phyloP scores from a whole-genome alignment of 75 land plant genomes.

The Pinus taeda region DNA sequence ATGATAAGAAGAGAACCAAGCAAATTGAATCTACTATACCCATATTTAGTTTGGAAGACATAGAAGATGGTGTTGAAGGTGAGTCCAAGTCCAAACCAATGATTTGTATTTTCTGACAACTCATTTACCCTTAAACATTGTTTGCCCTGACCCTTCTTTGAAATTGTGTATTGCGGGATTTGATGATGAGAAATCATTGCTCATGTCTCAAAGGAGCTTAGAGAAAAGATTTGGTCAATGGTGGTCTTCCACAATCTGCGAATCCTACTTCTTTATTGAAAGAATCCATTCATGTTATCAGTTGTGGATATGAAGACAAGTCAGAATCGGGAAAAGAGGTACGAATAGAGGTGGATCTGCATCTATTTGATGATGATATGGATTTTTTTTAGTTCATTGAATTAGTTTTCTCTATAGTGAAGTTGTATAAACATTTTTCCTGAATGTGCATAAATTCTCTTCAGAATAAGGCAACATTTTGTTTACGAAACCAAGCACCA shows the following conservation, averaged over 20 bases:
- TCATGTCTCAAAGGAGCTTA: constrained; percentile 86
- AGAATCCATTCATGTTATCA: constrained; percentile 98
- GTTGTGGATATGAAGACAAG: constrained; percentile 98
- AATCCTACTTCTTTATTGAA: constrained; percentile 79
- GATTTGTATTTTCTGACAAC: not conserved
- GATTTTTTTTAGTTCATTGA: not conserved
- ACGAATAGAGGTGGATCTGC: not conserved
- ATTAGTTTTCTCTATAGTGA: not conserved
- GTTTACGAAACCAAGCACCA: not conserved
- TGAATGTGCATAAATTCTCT: not conserved
- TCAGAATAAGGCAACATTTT: not conserved
- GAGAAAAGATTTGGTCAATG: constrained; percentile 97
- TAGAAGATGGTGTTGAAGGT: constrained; percentile 91
- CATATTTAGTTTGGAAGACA: constrained; percentile 79
- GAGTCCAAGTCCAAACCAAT: not conserved
- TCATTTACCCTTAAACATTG: not conserved
- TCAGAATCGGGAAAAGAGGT: constrained; percentile 99
- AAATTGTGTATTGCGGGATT: constrained; percentile 41
- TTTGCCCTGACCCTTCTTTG: not conserved
- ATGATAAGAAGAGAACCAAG: constrained; percentile 39
- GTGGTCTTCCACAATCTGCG: constrained; percentile 81
- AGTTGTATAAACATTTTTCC: not conserved
- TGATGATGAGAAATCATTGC: constrained; percentile 80
- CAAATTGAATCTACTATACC: constrained; percentile 84
- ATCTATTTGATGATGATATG: not conserved